Evolutionary conservation across 2,329 filamentous ascomycete genomes (phyloP), one percentile per base, ranked within the genome.

Genomic region (Shiraia sp.): DNA sequence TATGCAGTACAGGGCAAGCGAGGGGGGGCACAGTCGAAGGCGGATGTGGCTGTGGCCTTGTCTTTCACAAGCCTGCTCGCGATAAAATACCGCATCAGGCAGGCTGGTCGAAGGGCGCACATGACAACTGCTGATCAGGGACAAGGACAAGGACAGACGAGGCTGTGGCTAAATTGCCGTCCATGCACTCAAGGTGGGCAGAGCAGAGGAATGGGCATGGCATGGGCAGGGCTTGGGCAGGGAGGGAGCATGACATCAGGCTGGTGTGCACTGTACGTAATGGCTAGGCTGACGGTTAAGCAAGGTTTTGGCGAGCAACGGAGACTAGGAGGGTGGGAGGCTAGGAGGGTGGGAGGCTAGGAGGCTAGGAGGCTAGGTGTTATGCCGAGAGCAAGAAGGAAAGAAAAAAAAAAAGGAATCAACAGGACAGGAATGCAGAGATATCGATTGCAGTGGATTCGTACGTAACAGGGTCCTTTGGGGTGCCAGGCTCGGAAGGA

Each of bases 221-320:
- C n/a, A n/a, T n/a, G n/a, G n/a, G n/a, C n/a, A n/a, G n/a, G n/a
- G n/a, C n/a, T n/a, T n/a, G n/a, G n/a, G n/a, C n/a, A n/a, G n/a
- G n/a, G n/a, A n/a, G n/a, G n/a, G n/a, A n/a, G n/a, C n/a, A 38
- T 31, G 28, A 25, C 36, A 38, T 38, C 36, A 38, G 14, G 12
- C 36, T 24, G 16, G 24, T 12, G 27, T 28, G 19, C 16, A n/a
- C 4, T 27, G 36, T 38, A 30, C 25, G 35, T 37, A 28, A 29
- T 30, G 17, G 16, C 14, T 23, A 22, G 27, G 17, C 19, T 10
- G 25, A 30, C 34, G 25, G 10, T 12, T 12, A 29, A n/a, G 13
- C 16, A 12, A 13, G 10, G 28, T 30, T 30, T 30, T 14, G 13
- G 28, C n/a, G n/a, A n/a, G n/a, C n/a, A n/a, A n/a, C n/a, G n/a